Conservation (phyloP, 768 basidiomycete genomes). For the Panaeolus cyanescens region DNA sequence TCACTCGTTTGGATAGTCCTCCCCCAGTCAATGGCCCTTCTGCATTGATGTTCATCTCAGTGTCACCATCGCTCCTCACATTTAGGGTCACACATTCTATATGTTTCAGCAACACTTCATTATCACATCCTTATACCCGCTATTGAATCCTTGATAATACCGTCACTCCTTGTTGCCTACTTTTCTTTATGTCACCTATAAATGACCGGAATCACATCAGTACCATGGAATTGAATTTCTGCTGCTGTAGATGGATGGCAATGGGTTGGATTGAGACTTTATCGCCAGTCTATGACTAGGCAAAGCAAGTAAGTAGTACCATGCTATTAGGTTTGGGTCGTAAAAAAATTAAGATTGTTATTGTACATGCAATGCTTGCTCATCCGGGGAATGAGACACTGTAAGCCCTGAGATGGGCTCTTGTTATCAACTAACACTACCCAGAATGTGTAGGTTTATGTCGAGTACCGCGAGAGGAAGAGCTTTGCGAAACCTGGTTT, state of each 20-base stretch:
- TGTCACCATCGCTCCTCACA: constrained; percentile 13
- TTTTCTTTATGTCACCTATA: constrained; percentile 29
- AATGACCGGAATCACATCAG: constrained; percentile 27
- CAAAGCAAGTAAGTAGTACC: too few relatives aligned
- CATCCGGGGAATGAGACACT: too few relatives aligned
- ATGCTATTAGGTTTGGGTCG: too few relatives aligned
- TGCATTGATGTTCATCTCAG: constrained; percentile 15
- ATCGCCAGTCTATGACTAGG: too few relatives aligned
- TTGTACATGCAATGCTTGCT: too few relatives aligned
- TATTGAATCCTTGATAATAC: constrained; percentile 15
- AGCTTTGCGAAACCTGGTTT: background rate
- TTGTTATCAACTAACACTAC: too few relatives aligned
- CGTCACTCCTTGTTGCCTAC: constrained; percentile 25
- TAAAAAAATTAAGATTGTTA: too few relatives aligned
- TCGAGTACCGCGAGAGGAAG: background rate
- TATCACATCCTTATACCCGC: constrained; percentile 18
- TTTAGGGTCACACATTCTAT: constrained; percentile 8
- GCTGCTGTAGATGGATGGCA: too few relatives aligned
- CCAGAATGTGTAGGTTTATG: background rate
- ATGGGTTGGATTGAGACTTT: too few relatives aligned
- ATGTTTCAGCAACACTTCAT: constrained; percentile 11
- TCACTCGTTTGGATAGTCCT: constrained; percentile 10
- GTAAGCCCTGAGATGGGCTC: too few relatives aligned
- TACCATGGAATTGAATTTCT: too few relatives aligned
- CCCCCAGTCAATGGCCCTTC: constrained; percentile 10